A percentile compares a stretch with the other conserved stretches of the same genome.
These are phyloP conservation scores for Nothophytophthora sp. DNA, from an alignment of 352 stramenopile species.

Conservation along the genomic window DNA sequence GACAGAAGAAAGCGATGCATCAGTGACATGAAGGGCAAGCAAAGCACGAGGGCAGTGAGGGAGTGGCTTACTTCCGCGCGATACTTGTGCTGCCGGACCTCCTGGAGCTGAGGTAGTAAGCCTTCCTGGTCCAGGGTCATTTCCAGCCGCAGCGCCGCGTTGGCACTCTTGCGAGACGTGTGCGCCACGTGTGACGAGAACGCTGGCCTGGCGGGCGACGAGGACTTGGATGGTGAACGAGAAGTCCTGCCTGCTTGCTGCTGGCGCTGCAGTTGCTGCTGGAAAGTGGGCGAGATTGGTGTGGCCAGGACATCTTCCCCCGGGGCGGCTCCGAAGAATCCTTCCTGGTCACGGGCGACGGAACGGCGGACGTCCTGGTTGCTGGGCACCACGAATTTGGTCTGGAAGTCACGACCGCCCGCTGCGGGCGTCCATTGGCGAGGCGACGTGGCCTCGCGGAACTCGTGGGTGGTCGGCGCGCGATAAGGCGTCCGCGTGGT, in stretches of 20 bases:
- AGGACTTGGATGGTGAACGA: slow-evolving; percentile 6
- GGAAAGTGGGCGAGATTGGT: slow-evolving; percentile 31
- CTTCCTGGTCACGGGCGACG: slow-evolving; percentile 59
- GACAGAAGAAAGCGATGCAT: too few species aligned
- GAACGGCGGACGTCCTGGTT: slow-evolving; percentile 64
- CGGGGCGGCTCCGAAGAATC: slow-evolving; percentile 44
- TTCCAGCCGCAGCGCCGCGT: slow-evolving; percentile 55
- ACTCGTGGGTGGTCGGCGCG: slow-evolving; percentile 42
- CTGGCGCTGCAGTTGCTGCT: slow-evolving; percentile 23
- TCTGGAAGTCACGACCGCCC: slow-evolving; percentile 50
- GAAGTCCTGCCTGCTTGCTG: slow-evolving; percentile 13
- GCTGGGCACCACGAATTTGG: slow-evolving; percentile 66
- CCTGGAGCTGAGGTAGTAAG: slow-evolving; percentile 48
- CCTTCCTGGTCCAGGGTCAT: slow-evolving; percentile 64
- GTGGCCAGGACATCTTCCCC: slow-evolving; percentile 32
- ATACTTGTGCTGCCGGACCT: slow-evolving; percentile 56
- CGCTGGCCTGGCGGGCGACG: slow-evolving; percentile 5
- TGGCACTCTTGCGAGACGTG: slow-evolving; percentile 63
- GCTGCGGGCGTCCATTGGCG: slow-evolving; percentile 18
- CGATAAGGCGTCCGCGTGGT: slow-evolving; percentile 45
- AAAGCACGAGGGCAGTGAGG: too few species aligned
- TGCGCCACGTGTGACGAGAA: slow-evolving; percentile 45
- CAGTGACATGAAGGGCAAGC: too few species aligned
- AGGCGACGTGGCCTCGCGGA: slow-evolving; percentile 36
- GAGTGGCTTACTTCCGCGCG: slow-evolving; percentile 39